Base-by-base conservation (phyloP, 2,329 filamentous ascomycete genomes). In the Fusarium pseudoanthophilum region DNA sequence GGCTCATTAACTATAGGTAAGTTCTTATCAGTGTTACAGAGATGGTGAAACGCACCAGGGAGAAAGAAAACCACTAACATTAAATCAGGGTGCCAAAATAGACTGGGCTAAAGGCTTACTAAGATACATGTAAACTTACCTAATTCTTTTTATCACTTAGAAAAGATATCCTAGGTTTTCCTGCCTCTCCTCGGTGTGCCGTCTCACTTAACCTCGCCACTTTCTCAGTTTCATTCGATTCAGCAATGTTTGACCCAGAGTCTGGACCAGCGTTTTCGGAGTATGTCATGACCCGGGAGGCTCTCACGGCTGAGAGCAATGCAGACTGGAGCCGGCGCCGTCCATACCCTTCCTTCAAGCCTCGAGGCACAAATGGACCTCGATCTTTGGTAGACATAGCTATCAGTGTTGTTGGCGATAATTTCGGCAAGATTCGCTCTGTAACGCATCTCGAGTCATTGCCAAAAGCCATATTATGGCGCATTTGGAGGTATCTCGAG, bases 401-500 rank as follows among this genome's bases (percentile, higher is more conserved):
- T n/a, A 80, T 81, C 45, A 79, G 79, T 37, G 75, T 82, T n/a
- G 68, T 84, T 21, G 82, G 80, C 3, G 76, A 81, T 32, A 83
- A 85, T 40, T 78, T 84, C 18, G 80, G 80, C 28, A 74, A 79
- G 43, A 74, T 84, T 26, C 68, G 62, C 14, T 78, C 81, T 6
- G 72, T 77, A 26, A 74, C 79, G 21, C 74, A 82, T 60, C 74
- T 85, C 2, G 79, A 82, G 5, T 61, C 67, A 14, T 69, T 85
- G n/a, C 83, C 84, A 13, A 57, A 60, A 40, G 75, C 75, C n/a
- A 67, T 84, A 37, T 58, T 82, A 20, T 79, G 79, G 80, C 81
- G 79, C 39, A 74, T 85, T 21, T 85, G 83, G 83, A 77, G 78
- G n/a, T 79, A 83, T 53, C 74, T 85, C 7, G 80, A 83, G 59